phyloP scores from a whole-genome alignment of 306 rosid species.

The Biancaea sappan region DNA sequence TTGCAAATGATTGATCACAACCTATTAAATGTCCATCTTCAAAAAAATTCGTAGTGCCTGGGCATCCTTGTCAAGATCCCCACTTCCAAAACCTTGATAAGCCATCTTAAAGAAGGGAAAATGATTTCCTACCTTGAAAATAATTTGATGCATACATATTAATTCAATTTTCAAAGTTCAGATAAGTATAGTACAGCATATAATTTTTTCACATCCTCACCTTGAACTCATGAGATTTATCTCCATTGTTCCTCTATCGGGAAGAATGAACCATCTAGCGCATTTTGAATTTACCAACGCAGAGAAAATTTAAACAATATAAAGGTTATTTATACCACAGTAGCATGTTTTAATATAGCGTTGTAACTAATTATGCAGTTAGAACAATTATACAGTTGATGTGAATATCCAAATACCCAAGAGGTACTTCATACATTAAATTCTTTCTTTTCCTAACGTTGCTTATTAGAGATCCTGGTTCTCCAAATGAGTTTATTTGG shows the following conservation, averaged over 20 bases:
- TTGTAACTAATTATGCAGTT: background rate
- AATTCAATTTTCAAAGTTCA: background rate
- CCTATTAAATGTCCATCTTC: constrained; percentile 82
- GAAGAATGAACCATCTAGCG: constrained; percentile 81
- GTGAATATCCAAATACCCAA: background rate
- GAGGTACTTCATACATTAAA: background rate
- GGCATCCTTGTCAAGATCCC: constrained; percentile 83
- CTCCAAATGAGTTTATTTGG: background rate
- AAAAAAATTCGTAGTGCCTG: constrained; percentile 68
- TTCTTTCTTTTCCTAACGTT: background rate
- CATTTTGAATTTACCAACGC: constrained; percentile 53
- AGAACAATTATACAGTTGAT: no score
- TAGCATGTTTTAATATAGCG: background rate
- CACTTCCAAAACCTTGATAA: constrained; percentile 89
- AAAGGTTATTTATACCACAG: background rate
- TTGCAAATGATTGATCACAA: constrained; percentile 78
- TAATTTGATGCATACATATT: constrained; percentile 7
- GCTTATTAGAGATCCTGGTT: background rate
- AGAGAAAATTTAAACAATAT: constrained; percentile 1
- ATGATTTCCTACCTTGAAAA: constrained; percentile 70
- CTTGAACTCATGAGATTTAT: constrained; percentile 77
- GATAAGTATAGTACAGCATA: background rate
- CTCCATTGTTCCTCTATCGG: constrained; percentile 86
- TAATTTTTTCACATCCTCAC: constrained; percentile 30
- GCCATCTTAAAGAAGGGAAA: constrained; percentile 93